Evolutionary conservation across 768 basidiomycete species (phyloP).

Genomic region (Lentinus tigrinus): DNA sequence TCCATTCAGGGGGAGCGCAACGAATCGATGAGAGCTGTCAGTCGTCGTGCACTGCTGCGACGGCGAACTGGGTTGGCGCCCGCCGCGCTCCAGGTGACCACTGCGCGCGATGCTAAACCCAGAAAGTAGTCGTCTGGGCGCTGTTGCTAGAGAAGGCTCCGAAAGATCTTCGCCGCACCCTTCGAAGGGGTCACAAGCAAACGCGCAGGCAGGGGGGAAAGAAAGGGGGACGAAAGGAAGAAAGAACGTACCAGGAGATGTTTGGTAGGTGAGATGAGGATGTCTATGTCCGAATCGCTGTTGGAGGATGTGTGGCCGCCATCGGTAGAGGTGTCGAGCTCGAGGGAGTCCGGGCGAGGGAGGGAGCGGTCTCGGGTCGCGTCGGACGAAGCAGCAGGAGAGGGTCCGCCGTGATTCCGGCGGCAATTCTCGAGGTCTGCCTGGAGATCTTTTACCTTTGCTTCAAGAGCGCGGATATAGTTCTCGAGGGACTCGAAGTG

Average conservation of each 20-base stretch:
- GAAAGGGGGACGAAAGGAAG: neutral
- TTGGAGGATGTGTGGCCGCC: constrained; percentile 20
- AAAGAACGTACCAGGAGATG: constrained; percentile 19
- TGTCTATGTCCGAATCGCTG: constrained; percentile 27
- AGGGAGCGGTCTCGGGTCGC: constrained; percentile 11
- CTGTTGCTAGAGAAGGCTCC: too few relatives aligned
- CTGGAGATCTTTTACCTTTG: constrained; percentile 28
- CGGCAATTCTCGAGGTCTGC: constrained; percentile 18
- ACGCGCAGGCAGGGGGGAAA: neutral
- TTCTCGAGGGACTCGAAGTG: constrained; percentile 33
- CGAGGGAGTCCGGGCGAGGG: constrained; percentile 3
- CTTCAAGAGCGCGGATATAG: constrained; percentile 27
- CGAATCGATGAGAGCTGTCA: too few relatives aligned
- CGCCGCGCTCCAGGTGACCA: too few relatives aligned
- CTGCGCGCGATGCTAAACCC: too few relatives aligned
- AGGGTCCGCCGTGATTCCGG: constrained; percentile 6
- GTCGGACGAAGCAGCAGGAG: constrained; percentile 11
- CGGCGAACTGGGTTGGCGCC: too few relatives aligned
- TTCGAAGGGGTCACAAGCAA: too few relatives aligned
- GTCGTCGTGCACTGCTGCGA: too few relatives aligned
- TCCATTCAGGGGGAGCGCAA: too few relatives aligned
- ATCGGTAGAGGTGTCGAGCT: constrained; percentile 3
- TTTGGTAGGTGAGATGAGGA: constrained; percentile 22
- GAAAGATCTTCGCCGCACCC: too few relatives aligned
- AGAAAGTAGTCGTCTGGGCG: too few relatives aligned